Evolutionary conservation across 148 eudicot genomes (phyloP), one percentile per base, ranked within the genome.

Genomic region (Gaultheria prostrata): DNA sequence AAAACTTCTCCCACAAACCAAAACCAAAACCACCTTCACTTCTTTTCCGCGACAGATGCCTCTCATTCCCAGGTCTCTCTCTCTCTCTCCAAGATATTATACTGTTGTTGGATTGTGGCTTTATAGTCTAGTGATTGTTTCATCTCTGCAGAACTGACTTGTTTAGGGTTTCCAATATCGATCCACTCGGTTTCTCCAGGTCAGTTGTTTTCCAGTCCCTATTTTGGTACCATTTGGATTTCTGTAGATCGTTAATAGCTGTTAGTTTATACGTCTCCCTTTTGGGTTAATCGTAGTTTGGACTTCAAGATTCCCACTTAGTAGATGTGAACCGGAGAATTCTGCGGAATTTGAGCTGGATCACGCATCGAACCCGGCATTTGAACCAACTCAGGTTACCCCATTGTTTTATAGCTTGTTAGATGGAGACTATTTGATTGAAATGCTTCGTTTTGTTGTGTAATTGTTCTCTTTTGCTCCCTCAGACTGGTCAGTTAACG

Each of bases 371-470:
- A 61, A 84, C 69, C 2, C 43, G 35, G 48, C 69, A 77, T 71
- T 80, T 12, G 77, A 82, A 57, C 30, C 87, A 39, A 82, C 87
- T 71, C 82, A 87, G 89, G 91, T 87, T 11, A 24, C 13, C 12
- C 2, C 24, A 13, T 9, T 49, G 12, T 21, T 21, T 45, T 20
- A 21, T 15, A 18, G 21, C 12, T 13, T 18, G 26, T 17, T n/a
- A 24, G 14, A 63, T 24, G 70, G 32, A 63, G 70, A 63, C 32
- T 24, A 61, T 24, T 13, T 24, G 70, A 24, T 24, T n/a, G 14
- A 5, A 48, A 24, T 76, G 33, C 56, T 4, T 76, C 17, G 8
- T 8, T 33, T 24, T 28, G 20, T 26, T 48, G 20, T 48, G 8
- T n/a, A n/a, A 6, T 10, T 35, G 1, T 10, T 35, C 32, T 48